A percentile compares a stretch with the other conserved stretches of the same genome.
Conservation (phyloP, 2,329 filamentous ascomycete species). For the Phialophora expanda region DNA sequence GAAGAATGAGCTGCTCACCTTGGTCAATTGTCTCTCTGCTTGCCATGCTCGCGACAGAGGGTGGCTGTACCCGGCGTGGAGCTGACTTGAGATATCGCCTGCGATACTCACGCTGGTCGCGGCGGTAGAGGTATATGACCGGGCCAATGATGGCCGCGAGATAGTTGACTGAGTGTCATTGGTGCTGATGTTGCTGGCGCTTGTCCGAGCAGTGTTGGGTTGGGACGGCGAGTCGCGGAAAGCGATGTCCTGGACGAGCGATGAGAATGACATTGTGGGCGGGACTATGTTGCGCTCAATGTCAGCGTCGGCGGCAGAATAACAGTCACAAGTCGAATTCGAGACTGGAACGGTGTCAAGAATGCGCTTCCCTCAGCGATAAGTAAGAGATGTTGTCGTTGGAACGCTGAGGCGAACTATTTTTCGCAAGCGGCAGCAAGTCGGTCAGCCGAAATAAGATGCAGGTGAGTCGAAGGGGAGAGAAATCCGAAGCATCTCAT, state of each 20-base stretch:
- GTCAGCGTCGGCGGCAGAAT: not conserved
- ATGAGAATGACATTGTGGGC: slow-evolving; percentile 55
- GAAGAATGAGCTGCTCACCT: slow-evolving; percentile 59
- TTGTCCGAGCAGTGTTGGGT: slow-evolving; percentile 25
- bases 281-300: not conserved
- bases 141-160: slow-evolving; percentile 47
- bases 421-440: slow-evolving; percentile 4
- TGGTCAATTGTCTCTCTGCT: slow-evolving; percentile 81
- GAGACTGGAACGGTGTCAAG: too few relatives aligned
- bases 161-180: slow-evolving; percentile 51
- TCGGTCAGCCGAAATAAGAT: slow-evolving; percentile 19
- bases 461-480: not conserved
- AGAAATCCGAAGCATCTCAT: slow-evolving; percentile 13
- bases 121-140: slow-evolving; percentile 54
- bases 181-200: slow-evolving; percentile 30
- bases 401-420: slow-evolving; percentile 8
- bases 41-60: slow-evolving; percentile 81
- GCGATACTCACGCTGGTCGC: slow-evolving; percentile 59
- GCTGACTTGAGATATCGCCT: slow-evolving; percentile 77
- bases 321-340: not conserved
- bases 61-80: slow-evolving; percentile 82
- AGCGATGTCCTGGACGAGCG: slow-evolving; percentile 56
- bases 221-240: slow-evolving; percentile 48
- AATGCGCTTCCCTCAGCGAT: not conserved
- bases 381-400: not conserved